Evolutionary conservation across 2,329 filamentous ascomycete genomes (phyloP).

Genomic region (Neonectria hederae): DNA sequence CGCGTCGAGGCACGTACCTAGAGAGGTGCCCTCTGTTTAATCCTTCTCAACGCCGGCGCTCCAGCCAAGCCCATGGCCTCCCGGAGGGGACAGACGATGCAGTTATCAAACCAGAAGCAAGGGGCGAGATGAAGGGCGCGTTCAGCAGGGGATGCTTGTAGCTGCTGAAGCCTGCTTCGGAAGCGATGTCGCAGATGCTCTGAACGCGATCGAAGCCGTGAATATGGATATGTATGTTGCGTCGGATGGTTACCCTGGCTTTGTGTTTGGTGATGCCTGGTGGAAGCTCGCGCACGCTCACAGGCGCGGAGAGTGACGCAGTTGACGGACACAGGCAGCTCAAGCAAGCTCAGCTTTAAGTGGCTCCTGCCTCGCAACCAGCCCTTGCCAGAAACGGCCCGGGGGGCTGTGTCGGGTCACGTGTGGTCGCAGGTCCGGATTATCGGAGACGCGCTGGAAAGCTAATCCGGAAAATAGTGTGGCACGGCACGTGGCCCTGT

Average conservation of each 20-base stretch:
- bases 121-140: background rate
- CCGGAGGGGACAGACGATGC: conserved; percentile 27
- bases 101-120: conserved; percentile 19
- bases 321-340: conserved; percentile 28
- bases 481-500: conserved; percentile 16
- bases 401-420: conserved; percentile 25
- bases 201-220: background rate
- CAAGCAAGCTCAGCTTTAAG: conserved; percentile 32
- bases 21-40: conserved; percentile 44
- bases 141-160: background rate
- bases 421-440: conserved; percentile 22
- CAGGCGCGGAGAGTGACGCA: conserved; percentile 38
- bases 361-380: conserved; percentile 20
- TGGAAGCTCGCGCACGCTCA: conserved; percentile 14
- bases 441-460: conserved; percentile 8
- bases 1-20: conserved; percentile 39
- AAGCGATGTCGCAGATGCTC: background rate
- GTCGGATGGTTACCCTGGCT: background rate
- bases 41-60: conserved; percentile 43
- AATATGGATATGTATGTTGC: background rate
- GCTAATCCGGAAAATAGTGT: conserved; percentile 8
- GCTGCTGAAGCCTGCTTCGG: background rate
- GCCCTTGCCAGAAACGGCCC: conserved; percentile 31
- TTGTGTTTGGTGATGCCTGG: conserved; percentile 27
- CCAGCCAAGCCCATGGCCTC: conserved; percentile 50